Conservation (phyloP, 306 rosid genomes). For the Rosa multiflora region DNA sequence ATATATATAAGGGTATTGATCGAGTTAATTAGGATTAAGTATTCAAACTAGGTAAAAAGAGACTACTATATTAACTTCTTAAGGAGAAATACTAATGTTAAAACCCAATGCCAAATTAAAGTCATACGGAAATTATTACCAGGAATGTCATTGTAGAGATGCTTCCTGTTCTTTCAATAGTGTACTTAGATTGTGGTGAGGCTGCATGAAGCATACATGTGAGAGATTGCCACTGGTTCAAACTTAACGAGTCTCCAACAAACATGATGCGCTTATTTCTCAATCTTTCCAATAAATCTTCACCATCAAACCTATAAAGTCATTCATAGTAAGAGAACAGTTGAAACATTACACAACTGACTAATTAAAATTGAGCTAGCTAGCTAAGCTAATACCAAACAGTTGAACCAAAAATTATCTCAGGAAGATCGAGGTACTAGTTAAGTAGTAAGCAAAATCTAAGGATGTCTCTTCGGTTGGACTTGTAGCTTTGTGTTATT, state of each 20-base stretch:
- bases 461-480: neutral
- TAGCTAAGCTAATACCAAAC: neutral
- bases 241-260: constrained; percentile 41
- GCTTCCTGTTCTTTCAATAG: neutral
- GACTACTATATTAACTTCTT: neutral
- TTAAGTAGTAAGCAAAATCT: neutral
- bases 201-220: constrained; percentile 36
- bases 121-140: constrained; percentile 13
- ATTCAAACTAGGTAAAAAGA: neutral
- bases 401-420: neutral
- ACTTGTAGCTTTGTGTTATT: neutral
- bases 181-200: neutral
- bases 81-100: neutral
- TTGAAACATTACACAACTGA: neutral
- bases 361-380: neutral
- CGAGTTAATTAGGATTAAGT: neutral
- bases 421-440: neutral
- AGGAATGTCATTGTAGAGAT: constrained; percentile 27
- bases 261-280: constrained; percentile 30
- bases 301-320: constrained; percentile 22
- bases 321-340: neutral
- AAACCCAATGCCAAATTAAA: neutral
- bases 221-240: constrained; percentile 42
- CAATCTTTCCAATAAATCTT: constrained; percentile 27
- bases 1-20: neutral